Evolutionary conservation across 2,329 filamentous ascomycete species (phyloP), one percentile per base, ranked within the genome.

Genomic region (Purpureocillium lavendulum): DNA sequence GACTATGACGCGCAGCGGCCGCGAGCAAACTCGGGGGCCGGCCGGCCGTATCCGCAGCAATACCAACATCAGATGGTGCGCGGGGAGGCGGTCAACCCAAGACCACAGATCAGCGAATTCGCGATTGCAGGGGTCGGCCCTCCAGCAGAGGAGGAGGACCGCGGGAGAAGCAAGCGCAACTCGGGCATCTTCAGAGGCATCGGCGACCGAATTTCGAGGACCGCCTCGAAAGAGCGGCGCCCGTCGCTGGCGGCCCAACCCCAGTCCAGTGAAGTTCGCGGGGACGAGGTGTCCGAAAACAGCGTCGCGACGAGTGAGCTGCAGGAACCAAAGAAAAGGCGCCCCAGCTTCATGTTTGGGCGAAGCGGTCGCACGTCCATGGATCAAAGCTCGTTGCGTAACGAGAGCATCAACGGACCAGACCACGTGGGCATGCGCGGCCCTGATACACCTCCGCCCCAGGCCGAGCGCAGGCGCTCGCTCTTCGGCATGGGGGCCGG

Each of bases 101-200:
- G 62, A 28, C 54, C 62, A 2, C 63, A 65, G 14, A 56, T 56
- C 11, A 57, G 53, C n/a, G 64, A 69, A 35, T 62, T 59, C 42
- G 56, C 63, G 8, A 45, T 60, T 12, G 51, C 59, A 8, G 58
- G 59, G 3, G 57, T 61, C 14, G 62, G 54, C 5, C 60, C 61
- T 12, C 56, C 59, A n/a, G n/a, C n/a, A n/a, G n/a, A n/a, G 10
- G 38, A 33, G 7, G 58, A 65, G 12, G 61, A 66, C 2, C 59
- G 61, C 15, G 59, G 56, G 13, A 58, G 57, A 8, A 49, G 45
- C 12, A 62, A 57, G 40, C 61, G 59, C 21, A 64, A 61, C 40
- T 69, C 64, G 10, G 65, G 58, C 15, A 54, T 76, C n/a, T 69
- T 77, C 45, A 75, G 71, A 45, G 70, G 72, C 13, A 58, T 74